Evolutionary conservation across 257 asterid genomes (phyloP).

Genomic region (Solanum appendiculatum): DNA sequence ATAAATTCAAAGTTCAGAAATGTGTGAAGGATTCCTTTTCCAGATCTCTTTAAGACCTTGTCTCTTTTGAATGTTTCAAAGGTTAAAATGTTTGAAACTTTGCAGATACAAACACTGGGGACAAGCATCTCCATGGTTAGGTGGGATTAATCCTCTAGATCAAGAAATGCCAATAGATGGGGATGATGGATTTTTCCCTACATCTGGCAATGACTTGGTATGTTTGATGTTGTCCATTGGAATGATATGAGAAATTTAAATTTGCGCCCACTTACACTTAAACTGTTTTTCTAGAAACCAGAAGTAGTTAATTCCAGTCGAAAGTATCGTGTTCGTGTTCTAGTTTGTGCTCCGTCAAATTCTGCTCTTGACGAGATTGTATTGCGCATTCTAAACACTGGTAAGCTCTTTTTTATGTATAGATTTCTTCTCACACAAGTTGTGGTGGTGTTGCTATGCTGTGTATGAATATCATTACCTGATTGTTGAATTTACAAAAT

Average conservation of each 20-base stretch:
- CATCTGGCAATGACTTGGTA: conserved; percentile 88
- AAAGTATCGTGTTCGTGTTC: conserved; percentile 88
- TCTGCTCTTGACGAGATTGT: conserved; percentile 99
- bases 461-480: not conserved
- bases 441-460: not conserved
- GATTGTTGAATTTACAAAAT: not conserved
- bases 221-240: conserved; percentile 4
- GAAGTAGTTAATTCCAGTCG: conserved; percentile 81
- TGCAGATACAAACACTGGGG: conserved; percentile 77
- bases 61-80: not conserved
- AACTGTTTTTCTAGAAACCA: conserved; percentile 54
- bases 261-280: conserved; percentile 8
- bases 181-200: conserved; percentile 95
- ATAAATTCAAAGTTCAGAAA: not conserved
- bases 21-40: not conserved
- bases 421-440: not conserved
- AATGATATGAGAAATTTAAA: not conserved
- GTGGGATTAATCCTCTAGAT: conserved; percentile 78
- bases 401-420: conserved; percentile 26
- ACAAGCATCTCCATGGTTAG: conserved; percentile 93
- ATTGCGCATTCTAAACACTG: conserved; percentile 63
- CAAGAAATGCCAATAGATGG: conserved; percentile 79
- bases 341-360: conserved; percentile 97
- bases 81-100: conserved; percentile 1
- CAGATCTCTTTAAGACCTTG: not conserved